Conservation (phyloP, 78 protist species). For the Parvularia atlantis region DNA sequence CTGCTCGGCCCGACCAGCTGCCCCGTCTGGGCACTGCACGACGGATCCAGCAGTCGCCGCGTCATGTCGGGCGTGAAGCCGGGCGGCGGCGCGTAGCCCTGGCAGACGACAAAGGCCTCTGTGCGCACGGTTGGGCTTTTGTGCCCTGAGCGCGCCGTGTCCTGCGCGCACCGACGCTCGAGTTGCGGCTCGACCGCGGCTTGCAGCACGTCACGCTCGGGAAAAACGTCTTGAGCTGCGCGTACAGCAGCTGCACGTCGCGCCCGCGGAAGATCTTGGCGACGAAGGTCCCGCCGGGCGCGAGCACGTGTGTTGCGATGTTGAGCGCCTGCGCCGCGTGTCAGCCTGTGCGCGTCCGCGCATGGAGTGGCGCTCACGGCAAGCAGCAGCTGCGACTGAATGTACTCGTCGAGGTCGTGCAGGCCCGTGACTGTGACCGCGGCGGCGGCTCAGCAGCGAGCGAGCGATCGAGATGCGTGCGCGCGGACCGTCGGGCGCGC, state of each 20-base stretch:
- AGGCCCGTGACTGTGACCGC: constrained; percentile 93
- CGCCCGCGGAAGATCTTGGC: constrained; percentile 75
- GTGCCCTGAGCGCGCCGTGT: background rate
- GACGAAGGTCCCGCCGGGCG: constrained; percentile 89
- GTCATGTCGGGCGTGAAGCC: constrained; percentile 47
- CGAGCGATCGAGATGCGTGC: no score
- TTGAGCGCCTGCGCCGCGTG: constrained; percentile 64
- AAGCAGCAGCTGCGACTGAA: constrained; percentile 80
- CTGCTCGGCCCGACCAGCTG: constrained; percentile 9
- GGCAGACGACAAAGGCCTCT: constrained; percentile 29
- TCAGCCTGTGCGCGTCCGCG: background rate
- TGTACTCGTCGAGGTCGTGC: constrained; percentile 95
- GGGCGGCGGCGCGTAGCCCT: constrained; percentile 59
- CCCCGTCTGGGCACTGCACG: background rate
- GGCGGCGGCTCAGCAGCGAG: no score
- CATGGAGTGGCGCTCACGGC: constrained; percentile 34
- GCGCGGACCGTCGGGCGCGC: constrained; percentile 96
- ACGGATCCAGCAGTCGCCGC: constrained; percentile 8
- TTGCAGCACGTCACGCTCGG: constrained; percentile 64
- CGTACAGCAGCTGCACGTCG: constrained; percentile 63
- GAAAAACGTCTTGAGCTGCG: constrained; percentile 79
- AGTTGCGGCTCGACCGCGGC: constrained; percentile 78
- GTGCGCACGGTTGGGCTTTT: background rate
- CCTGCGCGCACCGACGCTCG: constrained; percentile 23
- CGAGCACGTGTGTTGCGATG: constrained; percentile 80